phyloP scores from a whole-genome alignment of 441 rosid genomes.

The Theobroma grandiflorum region DNA sequence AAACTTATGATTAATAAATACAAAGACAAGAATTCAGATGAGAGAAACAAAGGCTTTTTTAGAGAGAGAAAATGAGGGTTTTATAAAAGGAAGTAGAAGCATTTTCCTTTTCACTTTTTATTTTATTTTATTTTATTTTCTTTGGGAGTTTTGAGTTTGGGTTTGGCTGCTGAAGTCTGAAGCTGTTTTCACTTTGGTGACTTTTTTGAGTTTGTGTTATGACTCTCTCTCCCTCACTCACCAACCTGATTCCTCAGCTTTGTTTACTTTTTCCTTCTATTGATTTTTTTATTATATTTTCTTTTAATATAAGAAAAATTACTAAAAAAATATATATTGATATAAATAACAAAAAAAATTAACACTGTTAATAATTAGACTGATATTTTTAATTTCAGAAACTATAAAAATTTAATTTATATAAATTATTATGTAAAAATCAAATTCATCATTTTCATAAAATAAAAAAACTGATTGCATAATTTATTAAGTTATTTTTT shows the following conservation, averaged over 20 bases:
- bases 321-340: no score
- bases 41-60: background rate
- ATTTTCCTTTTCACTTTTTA: background rate
- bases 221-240: background rate
- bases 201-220: no score
- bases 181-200: background rate
- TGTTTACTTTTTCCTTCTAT: background rate
- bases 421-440: no score
- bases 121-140: background rate
- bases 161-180: background rate
- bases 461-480: no score
- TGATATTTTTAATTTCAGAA: no score
- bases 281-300: no score
- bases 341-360: no score
- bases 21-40: background rate
- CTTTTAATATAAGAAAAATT: no score
- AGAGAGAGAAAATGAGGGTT: conserved; percentile 14
- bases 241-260: background rate
- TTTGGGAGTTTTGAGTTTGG: background rate
- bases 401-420: no score
- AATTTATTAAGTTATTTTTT: no score
- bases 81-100: background rate
- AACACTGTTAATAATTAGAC: no score
- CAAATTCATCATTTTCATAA: no score
- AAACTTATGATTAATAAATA: background rate